Conservation (phyloP, 2,329 filamentous ascomycete species). For the Penicillium sp. region DNA sequence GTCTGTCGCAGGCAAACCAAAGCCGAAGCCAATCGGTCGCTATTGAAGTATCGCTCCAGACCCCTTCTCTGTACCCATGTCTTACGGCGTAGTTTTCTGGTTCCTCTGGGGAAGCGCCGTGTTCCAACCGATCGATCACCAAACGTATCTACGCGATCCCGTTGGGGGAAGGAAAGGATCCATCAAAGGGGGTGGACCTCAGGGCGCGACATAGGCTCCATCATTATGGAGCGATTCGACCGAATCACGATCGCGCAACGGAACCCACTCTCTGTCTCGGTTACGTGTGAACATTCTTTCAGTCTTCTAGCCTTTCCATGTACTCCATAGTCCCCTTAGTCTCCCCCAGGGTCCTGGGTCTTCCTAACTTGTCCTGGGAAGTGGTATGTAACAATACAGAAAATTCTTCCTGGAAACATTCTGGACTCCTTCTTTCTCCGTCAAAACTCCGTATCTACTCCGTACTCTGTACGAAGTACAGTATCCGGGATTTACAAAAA, state of each 20-base stretch:
- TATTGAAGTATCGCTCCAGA: neutral
- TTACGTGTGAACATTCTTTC: conserved; percentile 28
- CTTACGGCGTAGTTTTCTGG: neutral
- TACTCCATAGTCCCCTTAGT: neutral
- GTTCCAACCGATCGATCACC: conserved; percentile 7
- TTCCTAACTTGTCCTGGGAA: neutral
- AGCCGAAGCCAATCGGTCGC: conserved; percentile 10
- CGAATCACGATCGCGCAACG: conserved; percentile 10
- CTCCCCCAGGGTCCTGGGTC: conserved; percentile 17
- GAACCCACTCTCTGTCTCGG: conserved; percentile 17
- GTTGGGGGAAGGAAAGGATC: conserved; percentile 11
- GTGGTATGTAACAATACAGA: neutral
- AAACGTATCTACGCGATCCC: conserved; percentile 6
- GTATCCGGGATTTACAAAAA: conserved; percentile 7
- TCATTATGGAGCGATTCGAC: conserved; percentile 6
- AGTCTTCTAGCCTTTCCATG: conserved; percentile 22
- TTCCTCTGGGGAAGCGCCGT: neutral
- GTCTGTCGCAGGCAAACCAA: conserved; percentile 9
- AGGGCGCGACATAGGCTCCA: conserved; percentile 10
- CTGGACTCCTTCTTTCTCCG: conserved; percentile 14
- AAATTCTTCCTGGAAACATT: conserved; percentile 14
- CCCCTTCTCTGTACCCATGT: conserved; percentile 1
- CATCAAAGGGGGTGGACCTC: conserved; percentile 25
- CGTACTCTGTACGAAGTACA: neutral
- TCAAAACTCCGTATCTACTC: neutral